Evolutionary conservation across 2,329 filamentous ascomycete genomes (phyloP).

Genomic region (Colletotrichum destructivum): DNA sequence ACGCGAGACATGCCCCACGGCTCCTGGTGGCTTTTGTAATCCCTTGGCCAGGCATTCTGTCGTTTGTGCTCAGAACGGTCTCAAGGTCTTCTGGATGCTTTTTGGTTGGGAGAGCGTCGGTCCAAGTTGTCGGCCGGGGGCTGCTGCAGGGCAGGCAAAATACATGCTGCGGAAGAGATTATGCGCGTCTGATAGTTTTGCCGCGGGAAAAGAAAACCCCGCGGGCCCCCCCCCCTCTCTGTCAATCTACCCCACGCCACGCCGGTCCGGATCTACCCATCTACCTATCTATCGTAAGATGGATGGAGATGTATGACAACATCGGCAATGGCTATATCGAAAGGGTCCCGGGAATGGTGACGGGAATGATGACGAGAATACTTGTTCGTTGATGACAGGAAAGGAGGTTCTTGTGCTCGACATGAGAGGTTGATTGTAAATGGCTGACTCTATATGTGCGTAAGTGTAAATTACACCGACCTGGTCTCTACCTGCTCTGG

Average conservation of each 20-base stretch:
- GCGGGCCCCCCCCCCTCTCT: not conserved
- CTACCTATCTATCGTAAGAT: too few species aligned
- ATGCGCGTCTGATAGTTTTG: slow-evolving; percentile 8
- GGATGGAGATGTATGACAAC: too few species aligned
- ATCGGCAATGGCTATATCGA: not conserved
- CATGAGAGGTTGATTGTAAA: too few species aligned
- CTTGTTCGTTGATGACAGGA: not conserved
- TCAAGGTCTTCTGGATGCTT: not conserved
- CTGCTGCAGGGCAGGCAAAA: not conserved
- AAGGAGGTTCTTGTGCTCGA: too few species aligned
- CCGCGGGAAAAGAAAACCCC: slow-evolving; percentile 28
- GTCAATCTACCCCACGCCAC: not conserved
- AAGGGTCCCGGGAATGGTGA: not conserved
- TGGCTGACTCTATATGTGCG: not conserved
- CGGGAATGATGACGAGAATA: too few species aligned
- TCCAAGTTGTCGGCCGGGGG: too few species aligned
- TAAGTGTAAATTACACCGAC: too few species aligned
- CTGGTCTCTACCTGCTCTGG: slow-evolving; percentile 33
- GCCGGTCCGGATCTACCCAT: not conserved
- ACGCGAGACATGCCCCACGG: slow-evolving; percentile 36
- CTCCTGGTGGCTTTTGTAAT: slow-evolving; percentile 18
- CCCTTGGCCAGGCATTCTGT: slow-evolving; percentile 18
- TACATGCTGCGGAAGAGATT: not conserved
- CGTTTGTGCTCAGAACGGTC: not conserved
- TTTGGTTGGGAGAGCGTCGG: too few species aligned